Percentiles rank a stretch among this genome's conserved stretches.
These are phyloP conservation scores for Leucocoprinus sp. DNA, from an alignment of 768 basidiomycete species.

Conservation along the genomic window DNA sequence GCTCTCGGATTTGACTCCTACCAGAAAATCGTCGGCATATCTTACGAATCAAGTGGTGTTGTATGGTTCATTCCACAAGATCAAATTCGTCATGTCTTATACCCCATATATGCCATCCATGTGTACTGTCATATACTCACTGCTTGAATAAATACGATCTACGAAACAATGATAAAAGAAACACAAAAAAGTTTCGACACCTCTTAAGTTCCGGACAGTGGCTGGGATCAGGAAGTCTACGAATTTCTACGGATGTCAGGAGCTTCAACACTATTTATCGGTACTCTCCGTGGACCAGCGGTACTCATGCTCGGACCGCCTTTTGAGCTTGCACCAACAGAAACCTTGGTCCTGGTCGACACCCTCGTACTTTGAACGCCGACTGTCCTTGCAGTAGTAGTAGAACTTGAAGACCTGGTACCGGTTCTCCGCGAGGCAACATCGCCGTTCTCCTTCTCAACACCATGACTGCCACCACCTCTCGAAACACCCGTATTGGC, in stretches of 20 bases:
- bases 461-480: conserved; percentile 11
- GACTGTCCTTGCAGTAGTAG: conserved; percentile 10
- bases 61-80: no score
- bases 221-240: neutral
- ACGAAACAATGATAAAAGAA: no score
- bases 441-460: conserved; percentile 32
- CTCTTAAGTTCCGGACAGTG: no score
- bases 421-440: conserved; percentile 13
- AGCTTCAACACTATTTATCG: conserved; percentile 59
- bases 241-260: conserved; percentile 25
- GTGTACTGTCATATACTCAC: no score
- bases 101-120: no score
- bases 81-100: no score
- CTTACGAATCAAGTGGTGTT: no score
- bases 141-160: no score
- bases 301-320: neutral
- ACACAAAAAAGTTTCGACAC: no score
- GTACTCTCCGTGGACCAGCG: conserved; percentile 58
- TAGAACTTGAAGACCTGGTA: conserved; percentile 10
- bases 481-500: conserved; percentile 3
- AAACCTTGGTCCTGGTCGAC: neutral
- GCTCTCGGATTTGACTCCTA: no score
- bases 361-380: neutral
- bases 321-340: neutral
- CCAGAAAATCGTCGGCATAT: no score